Evolutionary conservation across 2,329 filamentous ascomycete species (phyloP).

Genomic region (Botrytis hyacinthi): DNA sequence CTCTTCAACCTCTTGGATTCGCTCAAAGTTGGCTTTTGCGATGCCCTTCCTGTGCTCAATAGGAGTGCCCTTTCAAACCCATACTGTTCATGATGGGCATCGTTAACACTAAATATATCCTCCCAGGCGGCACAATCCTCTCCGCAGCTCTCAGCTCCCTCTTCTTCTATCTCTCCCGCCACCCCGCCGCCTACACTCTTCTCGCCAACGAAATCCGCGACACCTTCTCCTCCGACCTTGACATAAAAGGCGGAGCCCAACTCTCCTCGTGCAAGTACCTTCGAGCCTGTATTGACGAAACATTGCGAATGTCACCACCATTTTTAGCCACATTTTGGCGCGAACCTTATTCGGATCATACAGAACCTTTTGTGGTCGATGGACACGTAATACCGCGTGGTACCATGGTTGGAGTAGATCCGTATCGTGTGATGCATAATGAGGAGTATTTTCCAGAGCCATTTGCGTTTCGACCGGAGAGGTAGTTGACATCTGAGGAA

Average conservation of each 20-base stretch:
- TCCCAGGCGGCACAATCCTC: not conserved
- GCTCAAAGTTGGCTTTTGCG: not conserved
- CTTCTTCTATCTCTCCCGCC: not conserved
- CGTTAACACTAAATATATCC: not conserved
- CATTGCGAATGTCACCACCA: not conserved
- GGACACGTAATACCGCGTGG: not conserved
- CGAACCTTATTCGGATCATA: not conserved
- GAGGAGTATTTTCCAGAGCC: not conserved
- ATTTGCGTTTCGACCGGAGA: not conserved
- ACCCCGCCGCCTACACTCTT: not conserved
- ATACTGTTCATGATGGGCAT: not conserved
- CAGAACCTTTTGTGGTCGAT: not conserved
- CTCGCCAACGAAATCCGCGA: not conserved
- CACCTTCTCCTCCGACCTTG: not conserved
- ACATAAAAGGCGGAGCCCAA: not conserved
- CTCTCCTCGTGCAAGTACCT: not conserved
- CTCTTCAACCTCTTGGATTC: not conserved
- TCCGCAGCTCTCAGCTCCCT: not conserved
- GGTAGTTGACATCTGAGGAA: not conserved
- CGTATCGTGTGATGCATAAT: not conserved
- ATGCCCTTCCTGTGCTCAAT: not conserved
- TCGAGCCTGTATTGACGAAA: not conserved
- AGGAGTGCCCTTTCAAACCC: not conserved
- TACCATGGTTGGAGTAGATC: not conserved
- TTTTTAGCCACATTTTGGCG: not conserved